Evolutionary conservation across 2,329 filamentous ascomycete species (phyloP), one percentile per base, ranked within the genome.

Genomic region (Colletotrichum phormii): DNA sequence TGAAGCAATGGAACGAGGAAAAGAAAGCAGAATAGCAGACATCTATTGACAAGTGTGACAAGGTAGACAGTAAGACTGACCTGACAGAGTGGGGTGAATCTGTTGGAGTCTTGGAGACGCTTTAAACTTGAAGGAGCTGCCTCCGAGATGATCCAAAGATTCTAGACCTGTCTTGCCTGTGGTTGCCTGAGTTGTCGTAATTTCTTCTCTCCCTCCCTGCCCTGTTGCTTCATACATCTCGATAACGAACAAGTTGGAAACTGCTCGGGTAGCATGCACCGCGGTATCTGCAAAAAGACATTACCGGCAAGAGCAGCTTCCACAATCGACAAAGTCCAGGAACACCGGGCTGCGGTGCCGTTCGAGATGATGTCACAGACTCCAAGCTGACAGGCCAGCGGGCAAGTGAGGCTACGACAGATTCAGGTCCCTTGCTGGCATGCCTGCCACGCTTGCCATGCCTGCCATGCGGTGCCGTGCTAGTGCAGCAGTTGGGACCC

Each of bases 291-390:
- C 22, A 63, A 31, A 63, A 22, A 42, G 35, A 62, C 26, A 62
- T 61, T 67, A 57, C 57, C 49, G 26, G 5, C 31, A 37, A 58
- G 29, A 61, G 18, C 35, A 29, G 9, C 24, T 26, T n/a, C 15
- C 22, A 5, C 2, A 49, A 22, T 33, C 15, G 7, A 12, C 24
- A 22, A 33, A n/a, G 24, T n/a, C 35, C 42, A 46, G 58, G 18
- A 42, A 42, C 37, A 18, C 13, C 37, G 15, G 37, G 15, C 15
- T 42, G 37, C 15, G 37, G 22, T 26, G 15, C 33, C n/a, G 12
- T 18, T 9, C 24, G 35, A 26, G 55, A 64, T 72, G 70, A 72
- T 69, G 65, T 72, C 70, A 72, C 70, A 42, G 22, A 60, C 33
- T 33, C 13, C 22, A 22, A 22, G 8, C 12, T 51, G 46, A 53